Percentiles rank a stretch among this genome's conserved stretches.
Conservation (phyloP, 257 asterid species). For the Lavandula angustifolia region DNA sequence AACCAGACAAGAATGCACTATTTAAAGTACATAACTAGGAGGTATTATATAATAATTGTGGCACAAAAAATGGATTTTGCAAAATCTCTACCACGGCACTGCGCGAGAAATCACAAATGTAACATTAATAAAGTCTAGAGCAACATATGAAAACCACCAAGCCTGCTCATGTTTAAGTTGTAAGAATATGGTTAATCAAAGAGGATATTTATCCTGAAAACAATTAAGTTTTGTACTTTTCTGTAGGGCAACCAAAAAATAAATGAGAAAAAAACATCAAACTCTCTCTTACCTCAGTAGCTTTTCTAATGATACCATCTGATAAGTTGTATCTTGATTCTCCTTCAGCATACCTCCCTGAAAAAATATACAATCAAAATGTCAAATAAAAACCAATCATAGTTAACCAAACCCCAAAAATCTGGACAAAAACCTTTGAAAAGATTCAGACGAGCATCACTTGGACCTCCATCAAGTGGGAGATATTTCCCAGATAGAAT, state of each 20-base stretch:
- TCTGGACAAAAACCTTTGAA: constrained; percentile 60
- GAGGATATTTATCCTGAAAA: neutral
- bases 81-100: neutral
- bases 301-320: constrained; percentile 45
- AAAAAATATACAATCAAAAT: constrained; percentile 25
- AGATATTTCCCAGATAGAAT: constrained; percentile 89
- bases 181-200: constrained; percentile 17
- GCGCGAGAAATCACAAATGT: neutral
- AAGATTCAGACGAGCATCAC: constrained; percentile 59
- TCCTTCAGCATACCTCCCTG: constrained; percentile 87
- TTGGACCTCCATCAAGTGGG: constrained; percentile 59
- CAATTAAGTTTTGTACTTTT: neutral
- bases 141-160: constrained; percentile 6
- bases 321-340: constrained; percentile 85
- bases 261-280: neutral
- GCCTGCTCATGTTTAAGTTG: constrained; percentile 17
- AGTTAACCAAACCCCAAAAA: constrained; percentile 18
- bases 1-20: constrained; percentile 14
- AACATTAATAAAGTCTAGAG: neutral
- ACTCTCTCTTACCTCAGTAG: constrained; percentile 56
- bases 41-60: neutral
- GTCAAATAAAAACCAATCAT: constrained; percentile 20
- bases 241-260: constrained; percentile 18
- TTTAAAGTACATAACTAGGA: constrained; percentile 9
- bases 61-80: neutral